These are phyloP conservation scores for Nakazawaea ernobii DNA, from an alignment of 805 yeast genomes.

Conservation along the genomic window DNA sequence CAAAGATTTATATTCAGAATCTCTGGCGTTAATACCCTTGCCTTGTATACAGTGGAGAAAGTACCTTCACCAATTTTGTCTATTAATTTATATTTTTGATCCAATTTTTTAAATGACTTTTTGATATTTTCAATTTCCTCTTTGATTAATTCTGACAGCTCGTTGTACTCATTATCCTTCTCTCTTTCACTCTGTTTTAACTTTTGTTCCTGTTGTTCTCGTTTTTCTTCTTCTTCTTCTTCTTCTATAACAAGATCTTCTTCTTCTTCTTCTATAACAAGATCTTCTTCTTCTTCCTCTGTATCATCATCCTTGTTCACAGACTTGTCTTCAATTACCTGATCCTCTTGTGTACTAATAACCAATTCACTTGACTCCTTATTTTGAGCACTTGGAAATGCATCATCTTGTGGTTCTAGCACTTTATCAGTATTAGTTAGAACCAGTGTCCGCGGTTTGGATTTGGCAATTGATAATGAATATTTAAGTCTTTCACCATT, in stretches of 20 bases:
- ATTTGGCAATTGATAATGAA: constrained; percentile 10
- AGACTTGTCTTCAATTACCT: constrained; percentile 6
- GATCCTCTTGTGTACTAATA: constrained; percentile 8
- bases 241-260: too few species aligned
- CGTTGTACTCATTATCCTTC: neutral
- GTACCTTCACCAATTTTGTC: constrained; percentile 77
- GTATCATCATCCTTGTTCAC: constrained; percentile 11
- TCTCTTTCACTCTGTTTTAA: neutral
- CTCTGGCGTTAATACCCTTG: constrained; percentile 31
- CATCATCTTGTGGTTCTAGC: constrained; percentile 11
- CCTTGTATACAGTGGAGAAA: constrained; percentile 68
- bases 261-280: neutral
- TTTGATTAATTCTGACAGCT: constrained; percentile 21
- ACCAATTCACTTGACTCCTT: constrained; percentile 1
- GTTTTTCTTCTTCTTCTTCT: neutral
- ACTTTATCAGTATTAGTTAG: too few species aligned
- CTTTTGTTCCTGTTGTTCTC: constrained; percentile 4
- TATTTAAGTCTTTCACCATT: constrained; percentile 12
- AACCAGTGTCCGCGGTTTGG: neutral
- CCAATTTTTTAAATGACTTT: constrained; percentile 25
- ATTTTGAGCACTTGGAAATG: neutral
- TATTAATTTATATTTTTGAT: constrained; percentile 30
- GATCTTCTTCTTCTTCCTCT: constrained; percentile 14
- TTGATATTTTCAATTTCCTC: constrained; percentile 27
- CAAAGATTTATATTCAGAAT: constrained; percentile 16